These are phyloP conservation scores for Capronia coronata DNA, from an alignment of 2,329 filamentous ascomycete genomes.

Conservation along the genomic window DNA sequence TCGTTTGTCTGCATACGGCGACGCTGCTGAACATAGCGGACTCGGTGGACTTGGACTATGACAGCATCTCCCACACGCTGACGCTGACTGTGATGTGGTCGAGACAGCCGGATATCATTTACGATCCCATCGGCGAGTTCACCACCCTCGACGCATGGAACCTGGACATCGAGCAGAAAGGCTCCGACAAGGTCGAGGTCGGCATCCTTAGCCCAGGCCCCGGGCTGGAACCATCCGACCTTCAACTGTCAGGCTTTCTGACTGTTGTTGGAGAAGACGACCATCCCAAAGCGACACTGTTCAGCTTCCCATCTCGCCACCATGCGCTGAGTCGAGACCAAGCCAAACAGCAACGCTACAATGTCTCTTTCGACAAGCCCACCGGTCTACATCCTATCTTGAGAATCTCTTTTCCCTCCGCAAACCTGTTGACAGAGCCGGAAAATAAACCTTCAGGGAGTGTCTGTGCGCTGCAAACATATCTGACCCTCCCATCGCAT, in stretches of 20 bases:
- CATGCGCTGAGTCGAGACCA: slow-evolving; percentile 45
- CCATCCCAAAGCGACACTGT: slow-evolving; percentile 66
- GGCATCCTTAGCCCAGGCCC: slow-evolving; percentile 66
- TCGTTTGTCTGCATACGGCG: slow-evolving; percentile 47
- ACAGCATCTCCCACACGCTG: slow-evolving; percentile 59
- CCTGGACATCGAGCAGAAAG: slow-evolving; percentile 31
- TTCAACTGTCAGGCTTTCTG: slow-evolving; percentile 71
- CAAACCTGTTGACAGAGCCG: slow-evolving; percentile 45
- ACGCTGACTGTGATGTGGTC: slow-evolving; percentile 60
- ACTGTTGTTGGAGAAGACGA: slow-evolving; percentile 69
- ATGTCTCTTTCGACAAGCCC: slow-evolving; percentile 59
- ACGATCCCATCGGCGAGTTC: slow-evolving; percentile 21
- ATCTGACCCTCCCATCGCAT: slow-evolving; percentile 71
- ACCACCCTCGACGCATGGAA: slow-evolving; percentile 40
- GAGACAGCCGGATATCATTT: slow-evolving; percentile 29
- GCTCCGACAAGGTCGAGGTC: slow-evolving; percentile 54
- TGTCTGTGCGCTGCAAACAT: slow-evolving; percentile 68
- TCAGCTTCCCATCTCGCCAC: slow-evolving; percentile 78
- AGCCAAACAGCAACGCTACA: slow-evolving; percentile 49
- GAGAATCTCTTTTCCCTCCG: slow-evolving; percentile 56
- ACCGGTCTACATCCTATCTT: slow-evolving; percentile 80
- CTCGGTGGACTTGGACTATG: slow-evolving; percentile 71
- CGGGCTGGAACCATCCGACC: slow-evolving; percentile 57
- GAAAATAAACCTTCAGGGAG: slow-evolving; percentile 38
- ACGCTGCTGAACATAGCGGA: slow-evolving; percentile 48